Conservation (phyloP, 768 basidiomycete genomes). For the Leccinellum luteum region DNA sequence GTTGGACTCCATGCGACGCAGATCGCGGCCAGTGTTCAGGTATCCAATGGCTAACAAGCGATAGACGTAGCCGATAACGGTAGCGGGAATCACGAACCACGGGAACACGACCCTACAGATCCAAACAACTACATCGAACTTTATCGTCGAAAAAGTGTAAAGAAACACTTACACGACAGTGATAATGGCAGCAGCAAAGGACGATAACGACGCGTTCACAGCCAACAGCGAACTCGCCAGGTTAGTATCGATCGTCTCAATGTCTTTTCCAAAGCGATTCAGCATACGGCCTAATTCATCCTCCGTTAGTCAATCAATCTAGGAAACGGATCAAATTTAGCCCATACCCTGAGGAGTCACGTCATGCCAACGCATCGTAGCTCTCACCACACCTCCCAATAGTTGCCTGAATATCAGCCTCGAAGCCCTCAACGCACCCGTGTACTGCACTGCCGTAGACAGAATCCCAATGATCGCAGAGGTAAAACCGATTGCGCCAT, state of each 20-base stretch:
- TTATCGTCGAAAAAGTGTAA: conserved; percentile 6
- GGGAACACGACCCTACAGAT: conserved; percentile 66
- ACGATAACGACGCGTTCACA: conserved; percentile 76
- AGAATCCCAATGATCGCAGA: conserved; percentile 46
- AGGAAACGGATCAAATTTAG: background rate
- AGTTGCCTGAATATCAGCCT: conserved; percentile 46
- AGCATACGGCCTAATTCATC: conserved; percentile 64
- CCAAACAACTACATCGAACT: background rate
- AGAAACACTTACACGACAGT: conserved; percentile 56
- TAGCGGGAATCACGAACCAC: conserved; percentile 75
- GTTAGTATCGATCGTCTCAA: conserved; percentile 82
- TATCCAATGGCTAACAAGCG: conserved; percentile 68
- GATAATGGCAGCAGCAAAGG: conserved; percentile 72
- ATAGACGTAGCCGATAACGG: conserved; percentile 72
- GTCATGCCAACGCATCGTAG: conserved; percentile 85
- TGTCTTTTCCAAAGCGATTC: conserved; percentile 84
- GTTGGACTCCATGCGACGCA: conserved; percentile 90
- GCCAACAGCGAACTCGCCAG: conserved; percentile 66
- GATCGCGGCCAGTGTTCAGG: conserved; percentile 76
- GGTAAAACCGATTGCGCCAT: conserved; percentile 56
- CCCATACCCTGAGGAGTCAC: conserved; percentile 70
- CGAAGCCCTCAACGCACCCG: conserved; percentile 43
- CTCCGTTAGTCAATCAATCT: background rate
- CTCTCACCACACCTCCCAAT: conserved; percentile 67
- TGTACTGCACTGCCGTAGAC: conserved; percentile 54